These are phyloP conservation scores for Erysimum cheiranthoides DNA, from an alignment of 345 rosid species.

Conservation along the genomic window DNA sequence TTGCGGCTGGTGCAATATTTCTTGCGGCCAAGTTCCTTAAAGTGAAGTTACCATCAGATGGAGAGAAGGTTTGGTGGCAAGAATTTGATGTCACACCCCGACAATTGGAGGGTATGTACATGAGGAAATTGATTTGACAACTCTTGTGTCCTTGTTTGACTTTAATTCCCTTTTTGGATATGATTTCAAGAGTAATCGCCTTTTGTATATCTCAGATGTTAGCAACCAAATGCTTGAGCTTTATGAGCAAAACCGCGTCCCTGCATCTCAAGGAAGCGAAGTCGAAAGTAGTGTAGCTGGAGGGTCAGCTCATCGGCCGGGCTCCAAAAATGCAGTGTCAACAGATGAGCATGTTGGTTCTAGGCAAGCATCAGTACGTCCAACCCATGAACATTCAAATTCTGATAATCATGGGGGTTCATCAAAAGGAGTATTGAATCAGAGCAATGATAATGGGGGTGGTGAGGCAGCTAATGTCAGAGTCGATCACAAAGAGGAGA, in stretches of 20 bases:
- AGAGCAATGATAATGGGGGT: slow-evolving; percentile 62
- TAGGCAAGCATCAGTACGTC: slow-evolving; percentile 53
- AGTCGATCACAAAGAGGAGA: slow-evolving; percentile 64
- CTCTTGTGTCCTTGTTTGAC: slow-evolving; percentile 11
- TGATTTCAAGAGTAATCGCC: neutral
- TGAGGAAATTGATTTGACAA: slow-evolving; percentile 6
- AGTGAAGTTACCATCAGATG: slow-evolving; percentile 98
- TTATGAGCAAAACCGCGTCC: slow-evolving; percentile 83
- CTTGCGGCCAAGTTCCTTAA: slow-evolving; percentile 98
- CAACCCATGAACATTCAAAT: slow-evolving; percentile 54
- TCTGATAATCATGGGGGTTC: slow-evolving; percentile 56
- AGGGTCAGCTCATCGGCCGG: slow-evolving; percentile 56
- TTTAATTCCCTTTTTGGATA: neutral
- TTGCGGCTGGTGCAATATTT: slow-evolving; percentile 98
- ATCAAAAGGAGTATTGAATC: slow-evolving; percentile 51
- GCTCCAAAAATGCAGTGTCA: slow-evolving; percentile 56
- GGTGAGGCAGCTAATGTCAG: slow-evolving; percentile 73
- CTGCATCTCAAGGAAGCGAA: slow-evolving; percentile 79
- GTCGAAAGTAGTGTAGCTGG: slow-evolving; percentile 87
- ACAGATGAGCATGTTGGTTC: slow-evolving; percentile 57
- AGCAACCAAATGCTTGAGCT: slow-evolving; percentile 96
- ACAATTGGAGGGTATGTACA: slow-evolving; percentile 81
- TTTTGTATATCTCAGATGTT: slow-evolving; percentile 64
- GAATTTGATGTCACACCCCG: slow-evolving; percentile 98
- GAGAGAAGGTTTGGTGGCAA: slow-evolving; percentile 99